These are phyloP conservation scores for Phyllosticta ampelicida DNA, from an alignment of 2,329 filamentous ascomycete species.

Conservation along the genomic window DNA sequence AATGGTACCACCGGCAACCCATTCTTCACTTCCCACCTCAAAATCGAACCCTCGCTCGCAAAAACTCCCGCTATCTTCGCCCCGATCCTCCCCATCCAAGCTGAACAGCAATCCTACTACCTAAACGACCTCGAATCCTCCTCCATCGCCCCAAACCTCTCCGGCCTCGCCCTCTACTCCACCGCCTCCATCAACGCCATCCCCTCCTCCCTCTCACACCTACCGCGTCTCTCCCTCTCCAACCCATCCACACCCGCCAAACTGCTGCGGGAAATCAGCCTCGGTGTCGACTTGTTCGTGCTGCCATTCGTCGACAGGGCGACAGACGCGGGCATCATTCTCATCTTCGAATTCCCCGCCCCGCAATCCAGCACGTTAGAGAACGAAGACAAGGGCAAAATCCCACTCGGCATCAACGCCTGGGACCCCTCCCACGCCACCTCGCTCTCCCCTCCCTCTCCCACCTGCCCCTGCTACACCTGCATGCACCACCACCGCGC, in stretches of 20 bases:
- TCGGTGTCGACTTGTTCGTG: constrained; percentile 71
- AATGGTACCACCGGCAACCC: background rate
- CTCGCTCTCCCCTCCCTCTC: constrained; percentile 50
- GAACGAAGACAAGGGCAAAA: constrained; percentile 4
- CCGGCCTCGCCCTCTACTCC: constrained; percentile 70
- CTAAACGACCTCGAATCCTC: constrained; percentile 57
- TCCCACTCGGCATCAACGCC: constrained; percentile 62
- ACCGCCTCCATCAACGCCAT: constrained; percentile 58
- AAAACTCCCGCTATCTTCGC: constrained; percentile 39
- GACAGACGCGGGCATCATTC: constrained; percentile 76
- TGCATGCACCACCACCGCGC: constrained; percentile 78
- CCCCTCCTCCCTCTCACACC: constrained; percentile 44
- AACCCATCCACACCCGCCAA: constrained; percentile 61
- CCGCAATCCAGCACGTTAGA: constrained; percentile 9
- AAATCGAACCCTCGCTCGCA: background rate
- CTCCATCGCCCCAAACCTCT: constrained; percentile 35
- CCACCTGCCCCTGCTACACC: constrained; percentile 66
- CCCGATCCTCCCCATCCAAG: constrained; percentile 62
- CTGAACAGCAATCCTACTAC: constrained; percentile 69
- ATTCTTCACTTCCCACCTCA: background rate
- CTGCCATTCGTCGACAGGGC: constrained; percentile 62
- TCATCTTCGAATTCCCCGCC: constrained; percentile 65
- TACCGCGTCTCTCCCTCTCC: constrained; percentile 68
- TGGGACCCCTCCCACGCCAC: constrained; percentile 52
- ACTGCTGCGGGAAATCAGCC: constrained; percentile 60